These are phyloP conservation scores for Ogataea saltuana DNA, from an alignment of 805 yeast species.

Conservation along the genomic window DNA sequence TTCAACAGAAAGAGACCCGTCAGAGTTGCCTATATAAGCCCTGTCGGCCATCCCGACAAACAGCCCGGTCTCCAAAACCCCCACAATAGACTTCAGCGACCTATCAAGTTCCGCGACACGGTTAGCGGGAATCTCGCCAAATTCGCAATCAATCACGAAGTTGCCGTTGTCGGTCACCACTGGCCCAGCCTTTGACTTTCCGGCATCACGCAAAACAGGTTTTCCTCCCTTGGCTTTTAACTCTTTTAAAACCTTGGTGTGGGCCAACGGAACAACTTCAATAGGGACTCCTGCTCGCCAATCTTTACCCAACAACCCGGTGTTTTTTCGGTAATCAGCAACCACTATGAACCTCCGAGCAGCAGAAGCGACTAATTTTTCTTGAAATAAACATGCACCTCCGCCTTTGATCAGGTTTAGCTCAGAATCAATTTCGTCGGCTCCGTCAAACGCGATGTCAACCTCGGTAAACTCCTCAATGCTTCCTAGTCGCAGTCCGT, in stretches of 20 bases:
- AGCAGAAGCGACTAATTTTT: conserved; percentile 87
- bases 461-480: conserved; percentile 80
- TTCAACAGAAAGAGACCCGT: conserved; percentile 47
- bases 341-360: conserved; percentile 80
- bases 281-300: conserved; percentile 95
- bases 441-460: conserved; percentile 97
- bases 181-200: conserved; percentile 93
- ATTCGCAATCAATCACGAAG: conserved; percentile 88
- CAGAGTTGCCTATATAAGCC: conserved; percentile 86
- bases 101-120: conserved; percentile 53
- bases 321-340: conserved; percentile 87
- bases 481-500: conserved; percentile 74
- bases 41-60: conserved; percentile 73
- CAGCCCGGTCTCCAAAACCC: conserved; percentile 95
- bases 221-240: conserved; percentile 63
- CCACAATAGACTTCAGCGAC: conserved; percentile 71
- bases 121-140: conserved; percentile 64
- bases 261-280: conserved; percentile 88
- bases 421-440: conserved; percentile 86
- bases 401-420: conserved; percentile 96
- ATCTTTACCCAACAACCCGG: conserved; percentile 65
- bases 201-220: conserved; percentile 77
- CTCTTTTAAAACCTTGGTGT: conserved; percentile 68
- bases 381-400: conserved; percentile 96
- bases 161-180: conserved; percentile 94